Evolutionary conservation across 2,329 filamentous ascomycete genomes (phyloP).

Genomic region (Penicillium vulpinum): DNA sequence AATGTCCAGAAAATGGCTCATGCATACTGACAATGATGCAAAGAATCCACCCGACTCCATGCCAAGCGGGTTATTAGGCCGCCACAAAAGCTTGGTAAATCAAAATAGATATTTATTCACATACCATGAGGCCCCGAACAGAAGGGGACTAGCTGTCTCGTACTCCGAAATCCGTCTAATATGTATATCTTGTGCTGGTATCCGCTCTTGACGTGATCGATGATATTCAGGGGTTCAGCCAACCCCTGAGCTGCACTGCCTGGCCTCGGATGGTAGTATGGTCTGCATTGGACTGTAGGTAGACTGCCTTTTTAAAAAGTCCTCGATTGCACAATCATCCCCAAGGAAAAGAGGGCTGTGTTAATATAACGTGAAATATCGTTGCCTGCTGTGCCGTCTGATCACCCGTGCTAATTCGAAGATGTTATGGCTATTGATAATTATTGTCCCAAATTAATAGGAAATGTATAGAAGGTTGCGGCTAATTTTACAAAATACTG

Average conservation of each 20-base stretch:
- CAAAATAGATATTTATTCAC: too few species aligned
- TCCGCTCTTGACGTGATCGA: slow-evolving; percentile 1
- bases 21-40: background rate
- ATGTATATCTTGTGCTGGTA: background rate
- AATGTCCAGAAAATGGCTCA: background rate
- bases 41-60: background rate
- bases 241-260: background rate
- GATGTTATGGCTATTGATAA: background rate
- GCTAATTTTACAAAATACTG: too few species aligned
- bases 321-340: background rate
- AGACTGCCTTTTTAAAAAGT: too few species aligned
- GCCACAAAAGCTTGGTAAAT: slow-evolving; percentile 5
- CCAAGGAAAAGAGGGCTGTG: too few species aligned
- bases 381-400: background rate
- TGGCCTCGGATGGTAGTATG: background rate
- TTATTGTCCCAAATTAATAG: background rate
- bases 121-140: background rate
- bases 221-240: slow-evolving; percentile 1
- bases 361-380: background rate
- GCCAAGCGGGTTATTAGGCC: background rate
- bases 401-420: background rate
- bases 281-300: background rate
- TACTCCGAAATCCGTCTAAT: too few species aligned
- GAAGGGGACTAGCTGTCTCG: background rate
- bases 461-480: background rate